These are phyloP conservation scores for Panicum virgatum DNA, from an alignment of 202 grass and related monocot genomes.

Conservation along the genomic window DNA sequence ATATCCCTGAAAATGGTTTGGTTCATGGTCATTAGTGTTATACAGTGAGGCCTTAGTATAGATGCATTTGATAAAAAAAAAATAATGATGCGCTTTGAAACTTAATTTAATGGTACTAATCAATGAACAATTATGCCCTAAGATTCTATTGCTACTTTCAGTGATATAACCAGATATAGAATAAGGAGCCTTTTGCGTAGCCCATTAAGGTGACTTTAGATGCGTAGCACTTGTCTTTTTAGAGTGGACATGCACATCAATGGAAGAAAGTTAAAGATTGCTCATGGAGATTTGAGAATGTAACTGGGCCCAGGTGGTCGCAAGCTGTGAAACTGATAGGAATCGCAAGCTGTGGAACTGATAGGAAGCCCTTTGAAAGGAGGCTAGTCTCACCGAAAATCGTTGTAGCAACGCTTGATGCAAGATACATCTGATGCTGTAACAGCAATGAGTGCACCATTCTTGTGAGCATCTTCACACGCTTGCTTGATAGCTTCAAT, in stretches of 20 bases:
- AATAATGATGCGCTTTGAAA: not conserved
- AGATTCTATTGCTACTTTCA: not conserved
- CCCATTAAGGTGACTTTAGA: not conserved
- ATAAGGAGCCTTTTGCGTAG: not conserved
- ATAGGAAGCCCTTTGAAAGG: not conserved
- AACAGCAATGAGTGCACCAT: constrained; percentile 81
- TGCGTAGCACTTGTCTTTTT: not conserved
- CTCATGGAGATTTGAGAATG: not conserved
- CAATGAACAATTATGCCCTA: constrained; percentile 17
- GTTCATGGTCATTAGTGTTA: not conserved
- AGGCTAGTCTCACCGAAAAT: constrained; percentile 71
- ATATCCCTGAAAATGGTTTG: constrained; percentile 68
- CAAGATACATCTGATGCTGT: constrained; percentile 95
- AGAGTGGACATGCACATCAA: not conserved
- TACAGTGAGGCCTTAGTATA: not conserved
- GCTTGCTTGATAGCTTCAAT: constrained; percentile 88
- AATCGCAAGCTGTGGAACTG: too few relatives aligned
- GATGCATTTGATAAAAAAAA: not conserved
- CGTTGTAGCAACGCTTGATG: constrained; percentile 78
- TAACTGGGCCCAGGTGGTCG: not conserved
- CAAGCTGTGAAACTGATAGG: not conserved
- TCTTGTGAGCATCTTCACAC: constrained; percentile 83
- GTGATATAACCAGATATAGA: constrained; percentile 21
- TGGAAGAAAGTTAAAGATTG: constrained; percentile 25
- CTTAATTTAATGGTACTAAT: not conserved